These are phyloP conservation scores for Pleodorina starrii DNA, from an alignment of 139 green algal species.

Conservation along the genomic window DNA sequence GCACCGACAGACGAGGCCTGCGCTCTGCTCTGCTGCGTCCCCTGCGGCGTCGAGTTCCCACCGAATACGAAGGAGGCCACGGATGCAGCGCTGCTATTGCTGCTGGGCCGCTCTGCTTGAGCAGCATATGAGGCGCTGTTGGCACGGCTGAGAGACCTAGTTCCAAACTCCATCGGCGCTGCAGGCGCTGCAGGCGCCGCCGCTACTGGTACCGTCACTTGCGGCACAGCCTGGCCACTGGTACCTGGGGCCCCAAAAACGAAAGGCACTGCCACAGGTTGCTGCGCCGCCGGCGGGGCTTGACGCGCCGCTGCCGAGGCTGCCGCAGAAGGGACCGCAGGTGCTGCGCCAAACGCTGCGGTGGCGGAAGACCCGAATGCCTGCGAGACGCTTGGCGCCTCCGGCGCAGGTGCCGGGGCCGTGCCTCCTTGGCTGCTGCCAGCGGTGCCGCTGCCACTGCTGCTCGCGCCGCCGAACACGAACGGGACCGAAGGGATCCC, in stretches of 20 bases:
- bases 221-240: no score
- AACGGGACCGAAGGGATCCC: neutral
- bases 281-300: neutral
- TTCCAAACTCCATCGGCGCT: no score
- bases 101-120: neutral
- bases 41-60: neutral
- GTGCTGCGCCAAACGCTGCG: neutral
- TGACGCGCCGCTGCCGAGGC: neutral
- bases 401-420: no score
- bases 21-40: neutral
- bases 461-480: constrained; percentile 7
- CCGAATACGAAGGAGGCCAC: neutral
- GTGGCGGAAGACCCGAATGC: neutral
- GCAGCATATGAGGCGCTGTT: neutral
- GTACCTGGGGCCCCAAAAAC: neutral
- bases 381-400: neutral
- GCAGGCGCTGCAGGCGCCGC: no score
- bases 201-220: no score
- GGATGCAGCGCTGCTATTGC: neutral
- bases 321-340: neutral
- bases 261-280: neutral
- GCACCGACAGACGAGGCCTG: neutral
- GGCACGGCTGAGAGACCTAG: no score
- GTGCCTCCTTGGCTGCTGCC: neutral
- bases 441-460: neutral